Evolutionary conservation across 352 stramenopile species (phyloP).

Genomic region (Globisporangium canariense): DNA sequence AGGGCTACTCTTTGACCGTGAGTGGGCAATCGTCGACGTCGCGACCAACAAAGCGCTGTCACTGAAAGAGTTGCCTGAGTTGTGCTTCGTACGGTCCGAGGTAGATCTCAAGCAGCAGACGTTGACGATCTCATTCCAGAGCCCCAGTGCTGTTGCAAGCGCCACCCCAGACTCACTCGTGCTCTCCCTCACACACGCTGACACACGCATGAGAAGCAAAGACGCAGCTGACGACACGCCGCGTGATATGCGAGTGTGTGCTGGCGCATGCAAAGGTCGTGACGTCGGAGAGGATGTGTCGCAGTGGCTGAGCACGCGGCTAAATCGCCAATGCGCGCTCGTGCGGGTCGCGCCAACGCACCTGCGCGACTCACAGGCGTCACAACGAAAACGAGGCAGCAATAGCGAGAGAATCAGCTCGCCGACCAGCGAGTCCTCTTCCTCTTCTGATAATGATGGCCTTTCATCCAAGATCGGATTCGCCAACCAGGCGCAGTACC

Average conservation of each 20-base stretch:
- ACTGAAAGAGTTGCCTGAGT: slow-evolving; percentile 50
- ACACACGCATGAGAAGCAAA: slow-evolving; percentile 14
- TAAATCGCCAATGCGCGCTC: slow-evolving; percentile 61
- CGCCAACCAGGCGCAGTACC: slow-evolving; percentile 68
- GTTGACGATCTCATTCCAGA: slow-evolving; percentile 45
- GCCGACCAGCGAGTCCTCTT: slow-evolving; percentile 6
- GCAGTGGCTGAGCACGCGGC: slow-evolving; percentile 58
- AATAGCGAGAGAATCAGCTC: not conserved
- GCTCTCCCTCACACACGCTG: slow-evolving; percentile 33
- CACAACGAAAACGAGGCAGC: slow-evolving; percentile 9
- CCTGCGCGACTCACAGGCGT: slow-evolving; percentile 28
- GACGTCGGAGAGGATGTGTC: slow-evolving; percentile 50
- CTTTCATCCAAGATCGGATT: slow-evolving; percentile 53
- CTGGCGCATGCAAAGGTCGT: slow-evolving; percentile 42
- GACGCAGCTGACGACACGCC: slow-evolving; percentile 20
- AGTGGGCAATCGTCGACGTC: slow-evolving; percentile 73
- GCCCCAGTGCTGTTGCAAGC: not conserved
- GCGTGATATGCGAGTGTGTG: slow-evolving; percentile 54
- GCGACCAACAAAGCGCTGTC: slow-evolving; percentile 43
- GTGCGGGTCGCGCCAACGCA: slow-evolving; percentile 58
- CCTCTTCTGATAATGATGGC: not conserved
- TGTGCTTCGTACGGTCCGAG: slow-evolving; percentile 60
- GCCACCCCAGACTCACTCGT: slow-evolving; percentile 22
- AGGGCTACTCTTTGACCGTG: slow-evolving; percentile 63
- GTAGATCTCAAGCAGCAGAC: slow-evolving; percentile 58